Conservation (phyloP, 2,329 filamentous ascomycete genomes). For the Botrytis sinoallii region DNA sequence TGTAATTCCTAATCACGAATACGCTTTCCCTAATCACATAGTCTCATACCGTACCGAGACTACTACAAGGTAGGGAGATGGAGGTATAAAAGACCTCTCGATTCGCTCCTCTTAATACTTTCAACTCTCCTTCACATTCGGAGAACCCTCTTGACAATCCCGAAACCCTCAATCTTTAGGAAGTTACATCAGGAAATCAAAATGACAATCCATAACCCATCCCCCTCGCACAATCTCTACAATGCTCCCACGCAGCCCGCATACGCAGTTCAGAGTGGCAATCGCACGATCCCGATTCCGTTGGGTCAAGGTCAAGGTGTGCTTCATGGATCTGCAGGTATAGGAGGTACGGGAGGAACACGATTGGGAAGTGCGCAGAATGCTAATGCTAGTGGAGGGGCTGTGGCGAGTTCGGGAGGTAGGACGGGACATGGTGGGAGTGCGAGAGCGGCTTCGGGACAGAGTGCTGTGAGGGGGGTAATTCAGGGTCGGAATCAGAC, state of each 20-base stretch:
- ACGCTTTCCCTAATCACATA: too few relatives aligned
- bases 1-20: too few relatives aligned
- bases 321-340: background rate
- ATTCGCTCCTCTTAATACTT: background rate
- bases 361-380: background rate
- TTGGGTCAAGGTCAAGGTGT: accelerated
- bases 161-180: background rate
- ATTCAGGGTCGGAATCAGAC: background rate
- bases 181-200: background rate
- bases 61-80: background rate
- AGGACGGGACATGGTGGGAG: background rate
- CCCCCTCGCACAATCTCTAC: background rate
- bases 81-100: background rate
- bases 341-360: background rate
- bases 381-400: background rate
- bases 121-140: background rate
- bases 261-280: background rate
- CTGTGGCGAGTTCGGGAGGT: background rate
- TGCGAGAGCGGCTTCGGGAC: background rate
- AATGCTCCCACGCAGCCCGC: background rate
- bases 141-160: background rate
- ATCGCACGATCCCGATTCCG: background rate
- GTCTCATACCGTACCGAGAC: background rate
- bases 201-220: background rate
- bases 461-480: background rate